These are phyloP conservation scores for Lachnellula occidentalis DNA, from an alignment of 2,329 filamentous ascomycete genomes.

Conservation along the genomic window DNA sequence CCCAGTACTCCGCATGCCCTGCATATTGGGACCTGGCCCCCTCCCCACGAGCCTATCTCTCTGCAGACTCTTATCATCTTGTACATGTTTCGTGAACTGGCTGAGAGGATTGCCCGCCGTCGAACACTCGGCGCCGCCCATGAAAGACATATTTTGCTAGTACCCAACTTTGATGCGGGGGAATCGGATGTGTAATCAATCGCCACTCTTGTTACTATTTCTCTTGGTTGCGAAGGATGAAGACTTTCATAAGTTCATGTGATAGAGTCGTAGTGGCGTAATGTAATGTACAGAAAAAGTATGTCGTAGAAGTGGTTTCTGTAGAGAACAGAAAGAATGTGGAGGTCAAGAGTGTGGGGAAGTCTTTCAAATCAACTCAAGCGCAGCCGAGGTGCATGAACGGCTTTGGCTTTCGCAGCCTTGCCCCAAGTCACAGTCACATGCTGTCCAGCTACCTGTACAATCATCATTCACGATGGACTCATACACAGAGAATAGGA, in stretches of 20 bases:
- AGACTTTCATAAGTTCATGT: neutral
- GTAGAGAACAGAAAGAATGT: constrained; percentile 1
- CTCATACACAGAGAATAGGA: neutral
- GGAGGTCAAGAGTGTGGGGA: neutral
- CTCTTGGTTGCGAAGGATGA: neutral
- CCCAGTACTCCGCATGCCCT: constrained; percentile 70
- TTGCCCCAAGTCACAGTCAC: constrained; percentile 4
- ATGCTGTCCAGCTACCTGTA: neutral
- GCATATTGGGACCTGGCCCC: constrained; percentile 63
- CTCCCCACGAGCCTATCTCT: constrained; percentile 79
- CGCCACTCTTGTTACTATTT: neutral
- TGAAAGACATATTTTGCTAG: constrained; percentile 70
- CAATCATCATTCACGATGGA: neutral
- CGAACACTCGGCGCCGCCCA: constrained; percentile 94
- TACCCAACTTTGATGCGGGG: neutral
- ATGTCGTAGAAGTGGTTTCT: neutral
- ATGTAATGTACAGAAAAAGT: neutral
- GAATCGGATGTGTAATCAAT: neutral
- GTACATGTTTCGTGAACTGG: constrained; percentile 95
- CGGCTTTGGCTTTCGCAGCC: neutral
- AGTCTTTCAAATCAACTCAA: neutral
- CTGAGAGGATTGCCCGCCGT: constrained; percentile 92
- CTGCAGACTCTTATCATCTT: constrained; percentile 93
- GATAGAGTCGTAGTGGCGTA: neutral
- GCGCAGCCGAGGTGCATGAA: constrained; percentile 6